These are phyloP conservation scores for Verticillium alfalfae DNA, from an alignment of 2,329 filamentous ascomycete genomes.

Conservation along the genomic window DNA sequence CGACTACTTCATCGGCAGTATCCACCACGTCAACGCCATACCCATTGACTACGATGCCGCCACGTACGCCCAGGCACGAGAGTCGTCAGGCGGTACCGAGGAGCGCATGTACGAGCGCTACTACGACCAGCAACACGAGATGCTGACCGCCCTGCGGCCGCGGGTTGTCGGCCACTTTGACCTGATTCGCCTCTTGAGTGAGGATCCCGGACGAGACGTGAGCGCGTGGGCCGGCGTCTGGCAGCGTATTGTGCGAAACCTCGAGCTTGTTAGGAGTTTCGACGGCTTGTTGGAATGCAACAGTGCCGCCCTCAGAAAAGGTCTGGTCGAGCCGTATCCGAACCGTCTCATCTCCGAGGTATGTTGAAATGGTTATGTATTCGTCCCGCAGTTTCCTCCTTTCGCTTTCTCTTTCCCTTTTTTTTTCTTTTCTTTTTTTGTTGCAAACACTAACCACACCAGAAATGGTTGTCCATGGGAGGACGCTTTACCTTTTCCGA, in stretches of 20 bases:
- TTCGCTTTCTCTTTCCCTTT: too few species aligned
- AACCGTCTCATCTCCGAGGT: constrained; percentile 72
- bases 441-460: constrained; percentile 2
- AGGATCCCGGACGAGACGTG: constrained; percentile 59
- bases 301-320: constrained; percentile 80
- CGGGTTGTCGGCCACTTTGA: constrained; percentile 91
- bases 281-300: constrained; percentile 88
- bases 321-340: constrained; percentile 86
- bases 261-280: constrained; percentile 64
- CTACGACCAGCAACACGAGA: constrained; percentile 80
- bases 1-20: constrained; percentile 88
- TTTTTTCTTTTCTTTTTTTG: too few species aligned
- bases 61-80: constrained; percentile 61
- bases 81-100: constrained; percentile 46
- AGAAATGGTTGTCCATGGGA: constrained; percentile 67
- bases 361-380: constrained; percentile 17
- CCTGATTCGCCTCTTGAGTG: constrained; percentile 75
- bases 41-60: constrained; percentile 82
- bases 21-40: constrained; percentile 82
- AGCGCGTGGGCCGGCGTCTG: constrained; percentile 60
- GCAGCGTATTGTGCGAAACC: constrained; percentile 67
- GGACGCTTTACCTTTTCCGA: constrained; percentile 89
- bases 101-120: constrained; percentile 75
- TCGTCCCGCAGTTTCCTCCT: background rate
- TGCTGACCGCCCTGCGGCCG: constrained; percentile 69